Percentiles rank a stretch among this genome's conserved stretches.
Conservation (phyloP, 2,329 filamentous ascomycete genomes). For the Cadophora luteo-olivacea region DNA sequence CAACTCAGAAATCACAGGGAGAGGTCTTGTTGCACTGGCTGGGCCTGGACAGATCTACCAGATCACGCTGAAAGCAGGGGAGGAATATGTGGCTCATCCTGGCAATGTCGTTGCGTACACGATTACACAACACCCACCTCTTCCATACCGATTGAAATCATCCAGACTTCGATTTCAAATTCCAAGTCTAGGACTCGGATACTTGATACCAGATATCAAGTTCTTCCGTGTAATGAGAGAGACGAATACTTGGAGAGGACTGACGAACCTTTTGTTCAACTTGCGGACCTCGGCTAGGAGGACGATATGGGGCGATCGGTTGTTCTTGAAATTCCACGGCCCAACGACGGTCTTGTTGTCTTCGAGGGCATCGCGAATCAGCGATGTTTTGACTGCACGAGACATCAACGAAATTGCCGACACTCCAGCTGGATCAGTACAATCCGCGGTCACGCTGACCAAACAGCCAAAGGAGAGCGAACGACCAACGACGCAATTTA, state of each 20-base stretch:
- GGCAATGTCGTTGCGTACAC: constrained; percentile 92
- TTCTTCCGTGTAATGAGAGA: constrained; percentile 77
- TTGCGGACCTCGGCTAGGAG: constrained; percentile 79
- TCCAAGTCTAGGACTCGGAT: constrained; percentile 68
- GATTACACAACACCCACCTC: constrained; percentile 73
- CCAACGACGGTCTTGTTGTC: constrained; percentile 87
- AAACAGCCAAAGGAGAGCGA: constrained; percentile 47
- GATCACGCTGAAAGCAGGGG: constrained; percentile 78
- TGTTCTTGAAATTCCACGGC: constrained; percentile 90
- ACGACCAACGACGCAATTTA: constrained; percentile 41
- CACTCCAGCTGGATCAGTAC: constrained; percentile 73
- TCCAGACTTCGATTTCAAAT: constrained; percentile 78
- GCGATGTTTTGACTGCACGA: constrained; percentile 76
- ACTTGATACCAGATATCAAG: constrained; percentile 70
- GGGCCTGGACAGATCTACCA: constrained; percentile 92
- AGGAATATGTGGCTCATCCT: constrained; percentile 91
- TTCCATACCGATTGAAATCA: constrained; percentile 87
- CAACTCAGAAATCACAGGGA: constrained; percentile 84
- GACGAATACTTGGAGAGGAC: constrained; percentile 73
- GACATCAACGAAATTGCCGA: constrained; percentile 93
- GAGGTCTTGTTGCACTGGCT: constrained; percentile 83
- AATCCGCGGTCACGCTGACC: constrained; percentile 60
- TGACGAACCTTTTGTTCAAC: constrained; percentile 69
- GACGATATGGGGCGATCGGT: constrained; percentile 90
- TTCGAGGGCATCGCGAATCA: constrained; percentile 79